Base-by-base conservation (phyloP, 441 rosid species). In the Populus tomentosa region DNA sequence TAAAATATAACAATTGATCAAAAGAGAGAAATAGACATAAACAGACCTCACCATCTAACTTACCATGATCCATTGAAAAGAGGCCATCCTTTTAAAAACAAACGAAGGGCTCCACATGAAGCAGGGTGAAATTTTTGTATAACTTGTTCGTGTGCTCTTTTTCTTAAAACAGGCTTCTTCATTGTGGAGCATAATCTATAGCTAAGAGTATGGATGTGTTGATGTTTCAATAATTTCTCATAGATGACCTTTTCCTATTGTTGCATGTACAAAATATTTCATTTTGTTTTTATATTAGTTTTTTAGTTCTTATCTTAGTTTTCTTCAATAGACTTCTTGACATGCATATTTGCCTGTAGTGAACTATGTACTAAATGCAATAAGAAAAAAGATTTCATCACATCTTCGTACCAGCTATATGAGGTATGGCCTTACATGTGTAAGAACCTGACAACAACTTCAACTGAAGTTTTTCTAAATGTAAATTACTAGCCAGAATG, bases 1-100 rank as follows among this genome's bases (percentile, higher is more conserved):
- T 63, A 63, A 81, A 77, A 69, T 56, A 24, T 72, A 7, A 78
- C 30, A 36, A 66, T 23, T 66, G 23, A 78, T 50, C 38, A 69
- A 69, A 28, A 28, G 14, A 35, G 13, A 33, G 42, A 38, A 50
- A 35, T 18, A 46, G 11, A 50, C 32, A 59, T 14, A 64, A 62
- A 21, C 36, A 42, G 23, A 70, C 53, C 33, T 24, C 69, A 65
- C 33, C 62, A 67, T 67, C 70, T 64, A 36, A 21, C 75, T 23
- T 8, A 67, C 65, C 42, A 42, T 66, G 24, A 46, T 32, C 28
- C 18, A 59, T 71, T 11, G 42, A 66, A 75, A 36, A 68, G 23
- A 67, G 69, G 53, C 40, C 26, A 24, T 13, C 26, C 20, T 50
- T 50, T 32, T 75, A 59, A 30, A 70, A 56, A 50, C 26, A 71